Percentiles rank a stretch among this genome's conserved stretches.
phyloP scores from a whole-genome alignment of 2,329 filamentous ascomycete species.

The Botrytis pseudocinerea region DNA sequence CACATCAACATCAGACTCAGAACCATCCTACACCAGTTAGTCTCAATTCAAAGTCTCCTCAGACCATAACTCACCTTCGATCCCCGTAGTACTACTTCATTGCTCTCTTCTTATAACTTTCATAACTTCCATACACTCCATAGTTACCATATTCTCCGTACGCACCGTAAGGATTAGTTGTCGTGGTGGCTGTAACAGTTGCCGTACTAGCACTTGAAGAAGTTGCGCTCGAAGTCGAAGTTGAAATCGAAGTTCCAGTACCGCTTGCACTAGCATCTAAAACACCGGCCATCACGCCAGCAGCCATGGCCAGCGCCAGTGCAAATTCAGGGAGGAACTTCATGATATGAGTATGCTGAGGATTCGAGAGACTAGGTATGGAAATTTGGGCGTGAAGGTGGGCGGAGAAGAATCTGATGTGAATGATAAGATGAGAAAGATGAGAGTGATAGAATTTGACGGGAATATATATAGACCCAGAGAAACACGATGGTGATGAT shows the following conservation, averaged over 20 bases:
- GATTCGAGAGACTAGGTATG: neutral
- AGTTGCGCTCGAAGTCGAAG: neutral
- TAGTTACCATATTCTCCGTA: slow-evolving; percentile 23
- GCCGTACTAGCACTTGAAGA: neutral
- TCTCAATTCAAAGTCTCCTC: neutral
- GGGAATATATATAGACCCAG: neutral
- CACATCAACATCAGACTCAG: fast-evolving
- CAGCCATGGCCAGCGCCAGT: neutral
- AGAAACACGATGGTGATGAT: neutral
- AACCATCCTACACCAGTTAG: neutral
- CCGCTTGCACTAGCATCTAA: slow-evolving; percentile 5
- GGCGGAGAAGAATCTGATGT: neutral
- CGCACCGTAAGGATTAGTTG: neutral
- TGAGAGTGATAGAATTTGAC: neutral
- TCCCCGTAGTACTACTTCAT: neutral
- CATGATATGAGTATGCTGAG: neutral
- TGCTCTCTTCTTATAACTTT: slow-evolving; percentile 17
- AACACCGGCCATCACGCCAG: neutral
- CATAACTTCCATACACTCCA: slow-evolving; percentile 21
- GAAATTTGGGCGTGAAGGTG: neutral
- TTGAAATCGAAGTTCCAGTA: neutral
- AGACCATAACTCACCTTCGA: neutral
- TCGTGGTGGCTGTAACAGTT: neutral
- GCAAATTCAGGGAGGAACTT: neutral
- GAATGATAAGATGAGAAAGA: neutral